phyloP scores from a whole-genome alignment of 768 basidiomycete species.

The Amyloporia xantha region DNA sequence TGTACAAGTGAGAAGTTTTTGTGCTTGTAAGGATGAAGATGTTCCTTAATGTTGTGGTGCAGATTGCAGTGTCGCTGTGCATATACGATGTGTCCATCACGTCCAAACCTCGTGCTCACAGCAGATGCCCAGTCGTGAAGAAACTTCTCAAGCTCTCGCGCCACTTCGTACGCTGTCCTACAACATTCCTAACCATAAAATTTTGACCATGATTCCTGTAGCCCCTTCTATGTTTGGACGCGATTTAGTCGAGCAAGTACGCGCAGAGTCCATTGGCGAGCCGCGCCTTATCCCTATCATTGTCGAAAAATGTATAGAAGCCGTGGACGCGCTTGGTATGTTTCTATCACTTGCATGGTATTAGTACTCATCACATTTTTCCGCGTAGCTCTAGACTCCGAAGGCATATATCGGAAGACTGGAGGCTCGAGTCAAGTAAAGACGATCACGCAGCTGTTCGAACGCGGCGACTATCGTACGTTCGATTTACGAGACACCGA shows the following conservation, averaged over 20 bases:
- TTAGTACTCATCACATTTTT: not conserved
- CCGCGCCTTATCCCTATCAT: constrained; percentile 74
- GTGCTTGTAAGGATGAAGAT: not conserved
- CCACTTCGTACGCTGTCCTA: constrained; percentile 30
- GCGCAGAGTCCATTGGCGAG: constrained; percentile 50
- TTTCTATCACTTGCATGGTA: constrained; percentile 3
- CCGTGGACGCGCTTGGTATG: constrained; percentile 83
- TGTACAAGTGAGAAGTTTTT: constrained; percentile 64
- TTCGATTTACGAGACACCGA: constrained; percentile 87
- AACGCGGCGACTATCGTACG: constrained; percentile 80
- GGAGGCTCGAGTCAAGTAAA: constrained; percentile 92
- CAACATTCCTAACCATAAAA: no score
- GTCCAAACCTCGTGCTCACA: constrained; percentile 63
- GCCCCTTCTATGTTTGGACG: constrained; percentile 92
- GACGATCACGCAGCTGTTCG: constrained; percentile 90
- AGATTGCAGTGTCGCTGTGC: constrained; percentile 85
- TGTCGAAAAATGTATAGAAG: constrained; percentile 93
- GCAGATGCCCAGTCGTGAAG: constrained; percentile 31
- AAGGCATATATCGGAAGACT: constrained; percentile 97
- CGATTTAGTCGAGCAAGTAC: constrained; percentile 79
- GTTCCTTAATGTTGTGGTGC: not conserved
- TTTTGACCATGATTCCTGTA: constrained; percentile 23
- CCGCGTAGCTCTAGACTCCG: constrained; percentile 77
- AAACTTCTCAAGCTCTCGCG: constrained; percentile 16
- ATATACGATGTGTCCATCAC: constrained; percentile 76